A percentile compares a stretch with the other conserved stretches of the same genome.
phyloP scores from a whole-genome alignment of 1,139 yeast species.

The Taphrina deformans region DNA sequence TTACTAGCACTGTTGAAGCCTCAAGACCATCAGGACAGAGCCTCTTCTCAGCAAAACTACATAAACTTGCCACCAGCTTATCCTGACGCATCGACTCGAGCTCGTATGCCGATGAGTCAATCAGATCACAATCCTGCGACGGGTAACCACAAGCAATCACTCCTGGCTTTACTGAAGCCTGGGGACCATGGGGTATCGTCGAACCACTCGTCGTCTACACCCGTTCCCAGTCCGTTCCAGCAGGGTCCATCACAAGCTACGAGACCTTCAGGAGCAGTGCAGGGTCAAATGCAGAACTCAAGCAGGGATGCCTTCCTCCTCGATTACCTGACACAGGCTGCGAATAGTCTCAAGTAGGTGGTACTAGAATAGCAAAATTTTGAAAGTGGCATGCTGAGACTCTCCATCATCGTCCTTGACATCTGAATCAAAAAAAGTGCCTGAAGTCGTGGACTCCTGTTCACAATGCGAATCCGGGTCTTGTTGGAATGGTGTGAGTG shows the following conservation, averaged over 20 bases:
- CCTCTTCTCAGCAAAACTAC: neutral
- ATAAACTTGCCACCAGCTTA: neutral
- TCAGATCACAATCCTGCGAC: neutral
- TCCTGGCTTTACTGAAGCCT: constrained; percentile 19
- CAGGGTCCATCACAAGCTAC: neutral
- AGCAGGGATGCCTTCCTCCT: constrained; percentile 12
- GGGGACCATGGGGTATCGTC: neutral
- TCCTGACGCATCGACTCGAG: neutral
- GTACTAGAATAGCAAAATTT: neutral
- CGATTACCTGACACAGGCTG: constrained; percentile 13
- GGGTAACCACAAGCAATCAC: constrained; percentile 21
- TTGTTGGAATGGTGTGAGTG: too few species aligned
- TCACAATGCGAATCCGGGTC: too few species aligned
- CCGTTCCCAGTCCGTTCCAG: neutral
- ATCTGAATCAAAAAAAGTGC: too few species aligned
- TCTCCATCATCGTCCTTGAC: neutral
- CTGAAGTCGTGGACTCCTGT: too few species aligned
- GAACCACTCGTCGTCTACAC: neutral
- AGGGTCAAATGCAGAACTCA: neutral
- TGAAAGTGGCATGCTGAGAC: neutral
- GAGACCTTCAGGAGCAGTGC: neutral
- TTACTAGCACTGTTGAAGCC: constrained; percentile 22
- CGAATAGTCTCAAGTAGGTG: neutral
- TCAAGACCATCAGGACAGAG: neutral
- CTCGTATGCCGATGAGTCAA: constrained; percentile 1